Evolutionary conservation across 257 asterid species (phyloP), one percentile per base, ranked within the genome.

Genomic region (Misopates orontium): DNA sequence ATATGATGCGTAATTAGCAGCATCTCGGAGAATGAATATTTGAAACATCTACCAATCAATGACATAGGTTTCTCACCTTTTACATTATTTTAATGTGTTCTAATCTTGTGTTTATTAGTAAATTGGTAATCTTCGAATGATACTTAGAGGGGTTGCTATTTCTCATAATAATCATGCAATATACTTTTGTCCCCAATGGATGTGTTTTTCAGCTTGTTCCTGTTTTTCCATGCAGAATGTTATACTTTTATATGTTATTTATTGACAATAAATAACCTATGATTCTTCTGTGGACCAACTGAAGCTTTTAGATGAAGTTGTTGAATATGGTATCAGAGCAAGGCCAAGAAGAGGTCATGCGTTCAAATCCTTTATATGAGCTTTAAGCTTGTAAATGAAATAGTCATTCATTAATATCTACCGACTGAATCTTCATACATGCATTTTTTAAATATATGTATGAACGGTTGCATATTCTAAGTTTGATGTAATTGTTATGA

Each of bases 371-470:
- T 28, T 7, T 28, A 28, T 28, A 7, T 2, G 36, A 28, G 36
- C 36, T 28, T n/a, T 28, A 28, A 28, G 36, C 36, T 28, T 28
- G 3, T 28, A 28, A 2, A 28, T 28, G 36, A 28, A 28, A 7
- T 28, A 28, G 3, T 28, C 36, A 28, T 28, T 28, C 36, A 28
- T 28, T 28, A 28, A 28, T 28, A 28, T 28, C 7, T 28, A 28
- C 36, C 49, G 11, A 39, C 47, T 68, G 49, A 62, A 56, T 62
- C 42, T 25, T 39, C n/a, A 51, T 17, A 64, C 21, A 32, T 42
- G 56, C 32, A 54, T 60, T 60, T 2, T 39, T 28, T 3, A 3
- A 28, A 28, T 19, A 19, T 12, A 5, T 64, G 52, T 56, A 23
- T 44, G 56, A 13, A 45, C 3, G 20, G 13, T 17, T 51, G 57